Conservation (phyloP, 2,329 filamentous ascomycete species). For the Talaromyces pinophilus region DNA sequence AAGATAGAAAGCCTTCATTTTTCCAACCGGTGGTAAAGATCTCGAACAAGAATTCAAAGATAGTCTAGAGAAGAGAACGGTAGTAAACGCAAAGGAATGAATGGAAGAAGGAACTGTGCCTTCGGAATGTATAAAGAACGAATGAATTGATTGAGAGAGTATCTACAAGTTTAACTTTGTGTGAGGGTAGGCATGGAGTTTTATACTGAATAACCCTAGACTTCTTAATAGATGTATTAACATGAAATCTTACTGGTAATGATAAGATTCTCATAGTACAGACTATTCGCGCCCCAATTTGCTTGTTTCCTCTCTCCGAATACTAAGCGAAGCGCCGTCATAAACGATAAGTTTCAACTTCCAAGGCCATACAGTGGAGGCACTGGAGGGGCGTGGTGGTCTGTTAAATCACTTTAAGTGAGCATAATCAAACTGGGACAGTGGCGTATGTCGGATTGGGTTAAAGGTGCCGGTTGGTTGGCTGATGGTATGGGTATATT, state of each 20-base stretch:
- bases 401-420: not conserved
- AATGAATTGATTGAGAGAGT: conserved; percentile 1
- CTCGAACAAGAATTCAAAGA: not conserved
- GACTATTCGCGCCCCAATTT: not conserved
- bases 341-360: not conserved
- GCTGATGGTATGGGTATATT: not conserved
- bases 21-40: conserved; percentile 6
- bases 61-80: conserved; percentile 2
- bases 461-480: not conserved
- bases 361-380: conserved; percentile 4
- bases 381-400: not conserved
- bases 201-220: not conserved
- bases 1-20: conserved; percentile 22
- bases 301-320: not conserved
- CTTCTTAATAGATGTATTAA: not conserved
- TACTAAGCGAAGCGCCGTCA: not conserved
- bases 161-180: not conserved
- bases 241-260: not conserved
- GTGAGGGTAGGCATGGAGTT: not conserved
- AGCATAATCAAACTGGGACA: conserved; percentile 6
- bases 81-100: conserved; percentile 1
- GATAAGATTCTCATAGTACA: not conserved
- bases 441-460: conserved; percentile 10
- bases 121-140: conserved; percentile 7
- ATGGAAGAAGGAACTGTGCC: conserved; percentile 12